A percentile compares a stretch with the other conserved stretches of the same genome.
Conservation (phyloP, 2,329 filamentous ascomycete species). For the Microsporum ferrugineum region DNA sequence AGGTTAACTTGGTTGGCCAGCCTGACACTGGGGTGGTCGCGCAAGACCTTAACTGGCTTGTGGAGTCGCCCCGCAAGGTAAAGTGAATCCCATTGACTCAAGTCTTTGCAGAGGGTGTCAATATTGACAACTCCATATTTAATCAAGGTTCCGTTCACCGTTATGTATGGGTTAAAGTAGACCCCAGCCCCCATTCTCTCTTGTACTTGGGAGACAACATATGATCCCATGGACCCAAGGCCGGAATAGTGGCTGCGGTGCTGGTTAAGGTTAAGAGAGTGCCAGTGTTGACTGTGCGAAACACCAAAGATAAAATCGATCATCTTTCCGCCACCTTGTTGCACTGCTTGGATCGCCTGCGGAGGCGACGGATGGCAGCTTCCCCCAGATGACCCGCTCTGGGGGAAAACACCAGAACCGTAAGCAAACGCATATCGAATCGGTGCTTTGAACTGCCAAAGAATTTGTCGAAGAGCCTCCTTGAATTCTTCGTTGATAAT, state of each 20-base stretch:
- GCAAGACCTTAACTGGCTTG: conserved; percentile 94
- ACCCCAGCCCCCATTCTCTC: conserved; percentile 84
- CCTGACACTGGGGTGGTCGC: conserved; percentile 83
- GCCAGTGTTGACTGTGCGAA: conserved; percentile 90
- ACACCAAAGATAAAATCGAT: conserved; percentile 98
- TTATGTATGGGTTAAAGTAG: conserved; percentile 95
- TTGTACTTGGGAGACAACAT: conserved; percentile 71
- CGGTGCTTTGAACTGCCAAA: conserved; percentile 84
- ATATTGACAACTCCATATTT: conserved; percentile 97
- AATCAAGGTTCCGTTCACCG: conserved; percentile 87
- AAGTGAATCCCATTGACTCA: conserved; percentile 83
- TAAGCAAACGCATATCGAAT: conserved; percentile 97
- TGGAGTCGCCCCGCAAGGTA: conserved; percentile 95
- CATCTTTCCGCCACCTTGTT: conserved; percentile 84
- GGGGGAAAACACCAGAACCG: conserved; percentile 89
- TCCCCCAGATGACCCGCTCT: conserved; percentile 40
- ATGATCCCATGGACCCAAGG: conserved; percentile 72
- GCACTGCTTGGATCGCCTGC: conserved; percentile 67
- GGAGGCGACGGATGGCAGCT: conserved; percentile 71
- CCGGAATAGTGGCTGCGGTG: conserved; percentile 88
- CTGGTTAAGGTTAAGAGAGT: conserved; percentile 65
- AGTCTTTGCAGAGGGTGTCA: conserved; percentile 73
- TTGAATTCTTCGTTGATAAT: conserved; percentile 93
- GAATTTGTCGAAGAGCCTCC: conserved; percentile 70
- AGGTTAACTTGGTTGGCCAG: conserved; percentile 94